Conservation (phyloP, 768 basidiomycete species). For the Boletus pseudo-olivaceus region DNA sequence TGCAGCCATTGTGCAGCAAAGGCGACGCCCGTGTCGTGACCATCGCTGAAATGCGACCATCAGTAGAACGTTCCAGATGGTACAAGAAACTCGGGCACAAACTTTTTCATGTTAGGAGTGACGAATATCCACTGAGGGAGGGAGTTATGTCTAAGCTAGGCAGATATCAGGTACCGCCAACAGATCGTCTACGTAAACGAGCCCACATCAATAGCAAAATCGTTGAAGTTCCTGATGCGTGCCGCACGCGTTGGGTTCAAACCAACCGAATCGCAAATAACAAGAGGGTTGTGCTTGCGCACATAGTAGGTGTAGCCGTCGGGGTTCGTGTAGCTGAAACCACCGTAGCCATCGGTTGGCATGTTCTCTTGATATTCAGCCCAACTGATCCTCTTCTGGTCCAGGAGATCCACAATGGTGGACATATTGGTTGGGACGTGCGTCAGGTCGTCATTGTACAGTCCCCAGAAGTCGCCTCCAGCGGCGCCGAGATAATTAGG, state of each 20-base stretch:
- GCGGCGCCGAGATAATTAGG: conserved; percentile 49
- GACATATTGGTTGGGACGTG: conserved; percentile 45
- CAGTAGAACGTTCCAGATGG: neutral
- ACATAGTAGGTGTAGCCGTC: conserved; percentile 31
- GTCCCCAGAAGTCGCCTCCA: conserved; percentile 51
- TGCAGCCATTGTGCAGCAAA: conserved; percentile 45
- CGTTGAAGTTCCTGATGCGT: conserved; percentile 36
- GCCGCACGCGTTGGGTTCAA: conserved; percentile 35
- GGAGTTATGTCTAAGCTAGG: conserved; percentile 49
- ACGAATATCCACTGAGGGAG: conserved; percentile 43
- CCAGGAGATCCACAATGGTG: conserved; percentile 56
- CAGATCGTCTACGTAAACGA: neutral
- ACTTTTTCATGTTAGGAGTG: conserved; percentile 50
- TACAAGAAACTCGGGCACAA: neutral
- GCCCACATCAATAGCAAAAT: conserved; percentile 50
- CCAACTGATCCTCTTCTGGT: conserved; percentile 33
- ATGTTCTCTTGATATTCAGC: conserved; percentile 54
- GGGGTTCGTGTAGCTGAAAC: conserved; percentile 31
- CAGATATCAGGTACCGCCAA: neutral
- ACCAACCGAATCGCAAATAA: conserved; percentile 40
- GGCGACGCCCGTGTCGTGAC: conserved; percentile 53
- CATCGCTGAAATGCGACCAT: conserved; percentile 40
- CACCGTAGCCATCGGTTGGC: conserved; percentile 43
- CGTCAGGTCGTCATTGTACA: conserved; percentile 36
- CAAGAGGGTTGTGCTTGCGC: conserved; percentile 52